Conservation (phyloP, 805 yeast species). For the Saturnispora serradocipensis region DNA sequence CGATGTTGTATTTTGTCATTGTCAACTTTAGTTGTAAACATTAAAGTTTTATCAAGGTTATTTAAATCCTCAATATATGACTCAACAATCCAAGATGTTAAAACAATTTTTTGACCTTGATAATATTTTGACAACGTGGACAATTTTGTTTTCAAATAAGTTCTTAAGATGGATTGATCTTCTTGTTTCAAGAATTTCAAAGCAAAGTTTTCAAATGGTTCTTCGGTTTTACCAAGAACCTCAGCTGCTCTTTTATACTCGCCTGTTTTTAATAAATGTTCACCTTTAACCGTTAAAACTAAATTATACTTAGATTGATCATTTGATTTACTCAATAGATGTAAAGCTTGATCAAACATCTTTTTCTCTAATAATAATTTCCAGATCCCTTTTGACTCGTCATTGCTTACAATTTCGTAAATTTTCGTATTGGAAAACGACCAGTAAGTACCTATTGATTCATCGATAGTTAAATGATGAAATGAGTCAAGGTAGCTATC, state of each 20-base stretch:
- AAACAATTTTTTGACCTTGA: slow-evolving; percentile 39
- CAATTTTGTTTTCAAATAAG: slow-evolving; percentile 38
- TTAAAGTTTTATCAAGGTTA: slow-evolving; percentile 29
- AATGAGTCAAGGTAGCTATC: slow-evolving; percentile 27
- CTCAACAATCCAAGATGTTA: slow-evolving; percentile 63
- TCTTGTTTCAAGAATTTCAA: slow-evolving; percentile 40
- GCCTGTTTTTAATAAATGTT: slow-evolving; percentile 29
- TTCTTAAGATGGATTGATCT: slow-evolving; percentile 35
- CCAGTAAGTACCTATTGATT: slow-evolving; percentile 60
- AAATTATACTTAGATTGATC: slow-evolving; percentile 36
- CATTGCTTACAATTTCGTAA: slow-evolving; percentile 60
- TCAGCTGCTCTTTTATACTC: slow-evolving; percentile 38
- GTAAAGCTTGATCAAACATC: slow-evolving; percentile 59
- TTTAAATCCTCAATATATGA: slow-evolving; percentile 40
- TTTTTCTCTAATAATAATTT: slow-evolving; percentile 41
- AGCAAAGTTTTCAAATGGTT: slow-evolving; percentile 63
- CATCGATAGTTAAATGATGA: slow-evolving; percentile 44
- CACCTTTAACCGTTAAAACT: slow-evolving; percentile 48
- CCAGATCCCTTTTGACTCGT: slow-evolving; percentile 76
- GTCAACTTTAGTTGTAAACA: background rate
- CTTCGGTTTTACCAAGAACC: slow-evolving; percentile 52
- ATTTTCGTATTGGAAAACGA: slow-evolving; percentile 49
- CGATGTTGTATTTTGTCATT: background rate
- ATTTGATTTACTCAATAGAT: slow-evolving; percentile 23
- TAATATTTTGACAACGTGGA: slow-evolving; percentile 21